phyloP scores from a whole-genome alignment of 768 basidiomycete genomes.

The Mycena pura region DNA sequence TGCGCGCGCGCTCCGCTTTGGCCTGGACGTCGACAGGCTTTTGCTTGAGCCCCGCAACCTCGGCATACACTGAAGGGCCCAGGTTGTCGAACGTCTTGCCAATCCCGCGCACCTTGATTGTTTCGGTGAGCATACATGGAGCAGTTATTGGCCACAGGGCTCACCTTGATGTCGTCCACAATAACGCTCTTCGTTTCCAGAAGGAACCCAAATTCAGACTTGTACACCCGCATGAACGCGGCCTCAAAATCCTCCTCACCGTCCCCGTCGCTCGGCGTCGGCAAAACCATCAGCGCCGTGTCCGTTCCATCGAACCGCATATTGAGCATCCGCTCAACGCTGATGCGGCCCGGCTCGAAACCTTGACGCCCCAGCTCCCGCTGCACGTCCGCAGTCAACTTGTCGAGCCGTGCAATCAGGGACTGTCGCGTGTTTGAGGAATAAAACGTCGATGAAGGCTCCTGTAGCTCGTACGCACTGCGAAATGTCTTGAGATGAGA shows the following conservation, averaged over 20 bases:
- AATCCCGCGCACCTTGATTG: conserved; percentile 76
- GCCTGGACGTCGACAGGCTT: conserved; percentile 44
- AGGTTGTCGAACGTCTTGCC: conserved; percentile 89
- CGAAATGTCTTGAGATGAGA: background rate
- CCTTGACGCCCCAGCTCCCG: conserved; percentile 80
- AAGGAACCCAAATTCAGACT: conserved; percentile 90
- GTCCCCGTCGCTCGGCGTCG: conserved; percentile 51
- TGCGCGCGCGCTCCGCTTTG: conserved; percentile 53
- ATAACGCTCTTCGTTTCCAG: conserved; percentile 83
- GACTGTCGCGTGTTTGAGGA: conserved; percentile 59
- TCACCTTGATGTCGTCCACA: conserved; percentile 90
- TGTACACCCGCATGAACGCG: conserved; percentile 83
- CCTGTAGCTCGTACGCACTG: conserved; percentile 87
- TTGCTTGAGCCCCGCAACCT: conserved; percentile 63
- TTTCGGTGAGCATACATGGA: background rate
- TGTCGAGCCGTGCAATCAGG: conserved; percentile 73
- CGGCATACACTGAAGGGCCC: conserved; percentile 79
- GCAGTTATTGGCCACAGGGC: background rate
- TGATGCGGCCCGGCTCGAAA: conserved; percentile 75
- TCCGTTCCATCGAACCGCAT: conserved; percentile 96
- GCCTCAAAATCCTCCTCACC: conserved; percentile 75
- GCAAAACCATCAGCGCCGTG: conserved; percentile 89
- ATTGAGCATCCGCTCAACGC: conserved; percentile 83
- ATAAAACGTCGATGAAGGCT: conserved; percentile 86
- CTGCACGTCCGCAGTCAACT: conserved; percentile 65